These are phyloP conservation scores for Russula dissimulans DNA, from an alignment of 768 basidiomycete species.

Conservation along the genomic window DNA sequence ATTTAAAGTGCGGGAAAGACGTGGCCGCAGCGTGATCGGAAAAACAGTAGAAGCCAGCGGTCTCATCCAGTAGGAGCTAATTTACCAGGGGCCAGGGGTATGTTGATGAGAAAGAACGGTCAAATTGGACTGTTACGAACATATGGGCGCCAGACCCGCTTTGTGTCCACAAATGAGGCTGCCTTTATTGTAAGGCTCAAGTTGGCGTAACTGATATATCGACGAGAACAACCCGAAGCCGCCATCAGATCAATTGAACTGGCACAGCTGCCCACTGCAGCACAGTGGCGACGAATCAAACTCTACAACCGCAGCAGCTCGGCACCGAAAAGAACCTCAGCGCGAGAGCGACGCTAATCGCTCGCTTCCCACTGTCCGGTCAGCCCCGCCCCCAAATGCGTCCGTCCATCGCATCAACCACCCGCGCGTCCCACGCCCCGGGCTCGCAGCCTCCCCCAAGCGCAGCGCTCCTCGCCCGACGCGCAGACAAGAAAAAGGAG, in stretches of 20 bases:
- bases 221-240: not conserved
- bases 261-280: too few relatives aligned
- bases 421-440: constrained; percentile 43
- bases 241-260: too few relatives aligned
- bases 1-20: too few relatives aligned
- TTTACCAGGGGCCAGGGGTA: constrained; percentile 2
- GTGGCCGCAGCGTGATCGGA: too few relatives aligned
- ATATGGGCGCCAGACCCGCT: not conserved
- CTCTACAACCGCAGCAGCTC: too few relatives aligned
- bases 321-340: too few relatives aligned
- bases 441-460: constrained; percentile 30
- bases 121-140: too few relatives aligned
- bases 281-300: too few relatives aligned
- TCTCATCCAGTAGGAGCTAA: too few relatives aligned
- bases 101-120: not conserved
- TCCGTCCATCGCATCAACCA: not conserved
- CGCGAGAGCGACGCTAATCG: too few relatives aligned
- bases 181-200: not conserved
- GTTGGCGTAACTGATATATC: not conserved
- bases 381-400: not conserved
- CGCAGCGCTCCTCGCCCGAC: constrained; percentile 44
- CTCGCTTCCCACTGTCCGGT: too few relatives aligned
- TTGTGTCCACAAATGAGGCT: not conserved
- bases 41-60: too few relatives aligned
- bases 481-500: constrained; percentile 75